phyloP scores from a whole-genome alignment of 2,329 filamentous ascomycete species.

The Mariannaea elegans region DNA sequence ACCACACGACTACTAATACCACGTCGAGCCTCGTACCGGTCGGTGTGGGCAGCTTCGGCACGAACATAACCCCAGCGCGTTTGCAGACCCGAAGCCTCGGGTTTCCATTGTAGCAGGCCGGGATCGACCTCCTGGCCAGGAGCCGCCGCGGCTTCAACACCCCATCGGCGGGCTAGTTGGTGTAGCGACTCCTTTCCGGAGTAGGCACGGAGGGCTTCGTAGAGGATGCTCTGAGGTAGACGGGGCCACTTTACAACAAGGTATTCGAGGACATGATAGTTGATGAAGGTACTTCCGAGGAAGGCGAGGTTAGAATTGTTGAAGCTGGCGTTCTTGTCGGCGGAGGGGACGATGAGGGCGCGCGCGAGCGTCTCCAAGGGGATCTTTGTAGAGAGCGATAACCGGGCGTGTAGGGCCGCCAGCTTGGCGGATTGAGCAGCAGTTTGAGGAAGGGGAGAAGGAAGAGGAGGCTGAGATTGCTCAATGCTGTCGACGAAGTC shows the following conservation, averaged over 20 bases:
- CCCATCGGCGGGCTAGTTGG: slow-evolving; percentile 84
- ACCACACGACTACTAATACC: slow-evolving; percentile 81
- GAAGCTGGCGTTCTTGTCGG: slow-evolving; percentile 80
- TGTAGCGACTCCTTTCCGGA: slow-evolving; percentile 78
- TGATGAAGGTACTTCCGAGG: slow-evolving; percentile 83
- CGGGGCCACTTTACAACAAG: slow-evolving; percentile 90
- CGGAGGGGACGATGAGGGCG: slow-evolving; percentile 84
- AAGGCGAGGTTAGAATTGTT: slow-evolving; percentile 89
- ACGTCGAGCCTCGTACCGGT: slow-evolving; percentile 62
- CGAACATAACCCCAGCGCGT: slow-evolving; percentile 62
- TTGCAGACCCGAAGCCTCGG: slow-evolving; percentile 55
- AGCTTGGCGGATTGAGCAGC: slow-evolving; percentile 85
- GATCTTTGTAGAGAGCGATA: slow-evolving; percentile 82
- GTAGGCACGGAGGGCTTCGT: slow-evolving; percentile 86
- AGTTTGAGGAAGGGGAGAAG: slow-evolving; percentile 75
- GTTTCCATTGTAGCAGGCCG: slow-evolving; percentile 83
- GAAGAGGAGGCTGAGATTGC: slow-evolving; percentile 54
- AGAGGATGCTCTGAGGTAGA: slow-evolving; percentile 87
- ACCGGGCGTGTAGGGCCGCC: slow-evolving; percentile 88
- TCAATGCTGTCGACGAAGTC: slow-evolving; percentile 33
- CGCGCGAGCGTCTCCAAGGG: slow-evolving; percentile 88
- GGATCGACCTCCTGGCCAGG: slow-evolving; percentile 93
- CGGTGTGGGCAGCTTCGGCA: slow-evolving; percentile 55
- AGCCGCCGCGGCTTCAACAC: slow-evolving; percentile 85
- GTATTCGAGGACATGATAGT: slow-evolving; percentile 89